A percentile compares a stretch with the other conserved stretches of the same genome.
phyloP scores from a whole-genome alignment of 2,329 filamentous ascomycete genomes.

The Phoma sp. region DNA sequence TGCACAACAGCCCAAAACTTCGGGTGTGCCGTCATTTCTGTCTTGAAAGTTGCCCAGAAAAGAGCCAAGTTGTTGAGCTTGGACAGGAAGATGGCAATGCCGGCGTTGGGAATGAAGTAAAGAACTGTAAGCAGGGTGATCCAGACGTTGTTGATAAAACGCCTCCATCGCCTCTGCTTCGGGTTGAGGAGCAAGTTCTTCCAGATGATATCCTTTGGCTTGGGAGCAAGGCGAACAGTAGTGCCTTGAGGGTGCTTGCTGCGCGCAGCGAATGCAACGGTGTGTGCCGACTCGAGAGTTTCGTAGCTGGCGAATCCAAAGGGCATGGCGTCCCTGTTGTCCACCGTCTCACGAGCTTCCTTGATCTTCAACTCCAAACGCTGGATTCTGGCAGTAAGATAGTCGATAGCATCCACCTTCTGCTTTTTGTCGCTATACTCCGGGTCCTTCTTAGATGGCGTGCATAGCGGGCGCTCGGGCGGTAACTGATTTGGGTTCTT shows the following conservation, averaged over 20 bases:
- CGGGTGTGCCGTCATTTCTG: slow-evolving; percentile 67
- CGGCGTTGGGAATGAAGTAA: slow-evolving; percentile 90
- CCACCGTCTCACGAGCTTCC: slow-evolving; percentile 79
- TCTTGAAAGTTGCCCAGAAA: slow-evolving; percentile 79
- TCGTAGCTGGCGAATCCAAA: slow-evolving; percentile 97
- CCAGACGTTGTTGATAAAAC: slow-evolving; percentile 84
- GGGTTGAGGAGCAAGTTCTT: slow-evolving; percentile 82
- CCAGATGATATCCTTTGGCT: slow-evolving; percentile 94
- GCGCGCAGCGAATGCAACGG: slow-evolving; percentile 81
- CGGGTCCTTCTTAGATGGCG: slow-evolving; percentile 77
- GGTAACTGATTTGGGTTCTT: slow-evolving; percentile 86
- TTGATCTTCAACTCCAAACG: slow-evolving; percentile 84
- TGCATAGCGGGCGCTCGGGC: slow-evolving; percentile 76
- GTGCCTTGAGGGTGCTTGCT: slow-evolving; percentile 83
- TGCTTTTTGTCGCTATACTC: slow-evolving; percentile 69
- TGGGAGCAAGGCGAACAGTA: slow-evolving; percentile 79
- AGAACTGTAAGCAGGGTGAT: slow-evolving; percentile 79
- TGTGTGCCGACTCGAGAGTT: slow-evolving; percentile 85
- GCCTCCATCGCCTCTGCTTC: slow-evolving; percentile 72
- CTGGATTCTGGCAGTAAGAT: slow-evolving; percentile 84
- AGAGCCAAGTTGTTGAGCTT: slow-evolving; percentile 81
- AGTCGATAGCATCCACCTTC: slow-evolving; percentile 93
- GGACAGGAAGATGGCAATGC: slow-evolving; percentile 93
- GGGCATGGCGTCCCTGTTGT: slow-evolving; percentile 85
- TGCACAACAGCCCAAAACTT: slow-evolving; percentile 86